Percentiles rank a stretch among this genome's conserved stretches.
Conservation (phyloP, 2,329 filamentous ascomycete genomes). For the Botrytis hyacinthi region DNA sequence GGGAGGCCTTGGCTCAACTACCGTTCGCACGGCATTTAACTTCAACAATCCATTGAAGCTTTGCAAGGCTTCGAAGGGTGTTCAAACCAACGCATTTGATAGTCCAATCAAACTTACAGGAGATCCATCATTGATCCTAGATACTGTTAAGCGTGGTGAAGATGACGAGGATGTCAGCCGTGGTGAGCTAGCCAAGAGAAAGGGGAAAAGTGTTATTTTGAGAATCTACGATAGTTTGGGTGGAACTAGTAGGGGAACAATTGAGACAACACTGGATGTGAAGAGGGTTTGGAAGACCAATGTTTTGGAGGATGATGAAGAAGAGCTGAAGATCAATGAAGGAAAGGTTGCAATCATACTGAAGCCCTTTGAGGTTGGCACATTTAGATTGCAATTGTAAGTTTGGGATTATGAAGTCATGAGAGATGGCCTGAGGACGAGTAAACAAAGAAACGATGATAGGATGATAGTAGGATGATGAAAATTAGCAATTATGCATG, state of each 20-base stretch:
- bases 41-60: constrained; percentile 81
- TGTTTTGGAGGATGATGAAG: constrained; percentile 80
- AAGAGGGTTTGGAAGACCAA: constrained; percentile 81
- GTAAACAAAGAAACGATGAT: background rate
- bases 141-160: constrained; percentile 90
- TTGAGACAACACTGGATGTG: constrained; percentile 66
- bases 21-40: constrained; percentile 79
- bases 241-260: constrained; percentile 69
- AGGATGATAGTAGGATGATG: background rate
- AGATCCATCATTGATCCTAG: constrained; percentile 69
- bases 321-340: constrained; percentile 53
- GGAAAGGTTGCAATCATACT: constrained; percentile 61
- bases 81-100: constrained; percentile 45
- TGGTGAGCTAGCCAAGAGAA: constrained; percentile 60
- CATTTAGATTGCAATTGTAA: constrained; percentile 64
- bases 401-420: background rate
- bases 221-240: constrained; percentile 87
- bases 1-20: constrained; percentile 67
- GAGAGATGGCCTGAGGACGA: background rate
- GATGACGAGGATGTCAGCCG: constrained; percentile 73
- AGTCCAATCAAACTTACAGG: constrained; percentile 66
- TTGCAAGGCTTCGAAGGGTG: constrained; percentile 45
- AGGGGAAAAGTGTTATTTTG: constrained; percentile 76
- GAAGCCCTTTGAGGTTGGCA: constrained; percentile 82
- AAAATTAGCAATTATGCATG: background rate